Evolutionary conservation across 176 grass and related monocot species (phyloP), one percentile per base, ranked within the genome.

Genomic region (maize (Zea mays)): DNA sequence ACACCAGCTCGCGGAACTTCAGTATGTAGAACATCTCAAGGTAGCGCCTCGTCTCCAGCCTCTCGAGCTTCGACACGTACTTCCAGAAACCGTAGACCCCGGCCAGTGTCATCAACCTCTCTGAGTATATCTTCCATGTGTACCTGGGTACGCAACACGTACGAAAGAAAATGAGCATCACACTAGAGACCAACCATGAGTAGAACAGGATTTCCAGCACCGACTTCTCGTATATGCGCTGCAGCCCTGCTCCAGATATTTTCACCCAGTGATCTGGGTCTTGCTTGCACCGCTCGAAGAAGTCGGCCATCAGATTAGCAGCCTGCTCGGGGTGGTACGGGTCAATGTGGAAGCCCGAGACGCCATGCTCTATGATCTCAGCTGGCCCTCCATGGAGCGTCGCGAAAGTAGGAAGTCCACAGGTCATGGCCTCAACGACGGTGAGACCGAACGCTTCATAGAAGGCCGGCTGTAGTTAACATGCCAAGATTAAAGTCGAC

Each of bases 1-100:
- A 1, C 92, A 98, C 95, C 91, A 98, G 87, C 43, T 90, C 83
- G 8, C 89, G 85, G 66, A 85, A 90, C 83, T 92, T 94, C 60
- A 98, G 45, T 75, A 90, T 94, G 78, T 98, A 98, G 86, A 98
- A 98, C 91, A 98, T 98, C 63, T 98, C 91, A 2, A 98, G 91
- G 70, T 92, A 98, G 2, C 95, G 87, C 17, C 91, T 84, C 1
- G 85, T 98, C 81, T 98, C 89, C 14, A 83, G 82, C 74, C 95
- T 94, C 83, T 98, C 95, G 8, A 98, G 91, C 83, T 98, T 98
- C 0, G 95, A 98, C 6, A 88, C 95, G 75, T 94, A 90, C 72
- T 98, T 98, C 91, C 91, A 98, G 74, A 94, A 98, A 44, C 95
- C 87, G 65, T 98, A 98, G 54, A 98, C 95, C 40, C 95, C 91